Evolutionary conservation across 1,139 yeast species (phyloP), one percentile per base, ranked within the genome.

Genomic region (Saccharomycopsis hybrid): DNA sequence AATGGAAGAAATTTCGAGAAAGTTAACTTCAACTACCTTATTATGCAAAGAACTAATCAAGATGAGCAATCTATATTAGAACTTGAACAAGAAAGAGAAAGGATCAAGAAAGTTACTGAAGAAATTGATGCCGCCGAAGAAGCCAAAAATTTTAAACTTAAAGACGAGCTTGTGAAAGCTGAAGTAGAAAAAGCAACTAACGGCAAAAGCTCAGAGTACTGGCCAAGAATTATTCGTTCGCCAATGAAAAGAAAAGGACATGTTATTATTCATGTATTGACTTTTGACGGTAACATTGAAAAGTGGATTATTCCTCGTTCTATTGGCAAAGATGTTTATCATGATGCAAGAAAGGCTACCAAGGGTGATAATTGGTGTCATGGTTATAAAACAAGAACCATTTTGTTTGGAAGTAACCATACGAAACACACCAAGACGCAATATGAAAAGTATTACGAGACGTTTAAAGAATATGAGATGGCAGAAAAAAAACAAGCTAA

Each of bases 351-450:
- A 54, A 90, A 92, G 63, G 78, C 87, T 0, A 69, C 67, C 38
- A 77, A 80, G 60, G 96, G 97, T n/a, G 99, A 92, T 62, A 67
- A 84, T 50, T 92, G 97, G 97, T 83, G 85, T 0, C 69, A 87
- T 49, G 92, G 80, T 30, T 85, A 83, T 44, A 90, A 90, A 67
- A 74, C 82, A 5, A 79, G 74, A 9, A 63, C 70, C 3, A 73
- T 71, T 7, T 25, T 52, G 5, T 47, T 43, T 11, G n/a, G n/a
- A n/a, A 35, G 32, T 11, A 41, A 41, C 25, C 8, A 18, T 5
- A 24, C 43, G 11, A 41, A 31, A 3, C 27, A 44, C 5, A 32
- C 29, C 11, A 31, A 33, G 18, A 42, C 46, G 2, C 54, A 52
- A 35, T 38, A 36, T 8, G 48, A 43, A 7, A 49, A 46, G 33